Evolutionary conservation across 1,139 yeast genomes (phyloP).

Genomic region (Taiozyma sp.): DNA sequence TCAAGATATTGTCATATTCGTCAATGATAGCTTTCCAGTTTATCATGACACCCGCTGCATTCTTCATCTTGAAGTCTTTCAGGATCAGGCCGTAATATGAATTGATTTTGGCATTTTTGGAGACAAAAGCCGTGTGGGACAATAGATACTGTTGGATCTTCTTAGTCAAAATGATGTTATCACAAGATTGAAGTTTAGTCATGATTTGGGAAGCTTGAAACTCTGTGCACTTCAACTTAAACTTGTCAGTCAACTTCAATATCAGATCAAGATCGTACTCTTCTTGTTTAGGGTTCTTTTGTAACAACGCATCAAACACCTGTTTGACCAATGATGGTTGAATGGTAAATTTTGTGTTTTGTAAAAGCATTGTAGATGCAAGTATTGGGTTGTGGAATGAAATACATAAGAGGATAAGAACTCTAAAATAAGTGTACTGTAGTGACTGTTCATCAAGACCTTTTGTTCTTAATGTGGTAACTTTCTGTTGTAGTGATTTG

Average conservation of each 20-base stretch:
- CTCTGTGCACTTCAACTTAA: slow-evolving; percentile 9
- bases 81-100: slow-evolving; percentile 21
- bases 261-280: slow-evolving; percentile 15
- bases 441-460: neutral
- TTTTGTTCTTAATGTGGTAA: neutral
- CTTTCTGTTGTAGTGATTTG: neutral
- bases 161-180: neutral
- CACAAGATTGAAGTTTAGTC: neutral
- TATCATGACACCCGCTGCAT: slow-evolving; percentile 23
- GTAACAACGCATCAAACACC: slow-evolving; percentile 9
- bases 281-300: slow-evolving; percentile 17
- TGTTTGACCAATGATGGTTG: neutral
- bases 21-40: slow-evolving; percentile 23
- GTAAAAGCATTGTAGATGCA: neutral
- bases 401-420: neutral
- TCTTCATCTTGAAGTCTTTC: slow-evolving; percentile 18
- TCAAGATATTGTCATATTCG: slow-evolving; percentile 12
- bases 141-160: neutral
- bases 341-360: neutral
- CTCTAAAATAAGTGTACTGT: neutral
- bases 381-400: neutral
- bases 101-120: slow-evolving; percentile 5
- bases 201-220: slow-evolving; percentile 7
- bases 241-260: slow-evolving; percentile 8
- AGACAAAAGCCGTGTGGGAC: neutral